These are phyloP conservation scores for Henckelia pumila DNA, from an alignment of 257 asterid genomes.

Conservation along the genomic window DNA sequence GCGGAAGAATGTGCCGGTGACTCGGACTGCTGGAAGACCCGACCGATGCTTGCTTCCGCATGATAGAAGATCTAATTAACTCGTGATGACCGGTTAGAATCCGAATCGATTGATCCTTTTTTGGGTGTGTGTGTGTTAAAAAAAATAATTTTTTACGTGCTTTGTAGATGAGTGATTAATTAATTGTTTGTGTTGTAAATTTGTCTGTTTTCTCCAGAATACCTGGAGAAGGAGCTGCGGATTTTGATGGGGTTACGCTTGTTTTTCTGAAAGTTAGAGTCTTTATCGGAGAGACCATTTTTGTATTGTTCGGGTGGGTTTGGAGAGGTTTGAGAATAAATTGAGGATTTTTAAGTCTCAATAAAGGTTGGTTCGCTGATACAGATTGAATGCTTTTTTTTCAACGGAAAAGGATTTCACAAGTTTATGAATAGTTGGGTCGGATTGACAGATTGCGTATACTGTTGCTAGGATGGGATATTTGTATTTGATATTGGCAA, in stretches of 20 bases:
- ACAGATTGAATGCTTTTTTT: constrained; percentile 22
- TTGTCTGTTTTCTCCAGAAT: background rate
- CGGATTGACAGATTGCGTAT: constrained; percentile 27
- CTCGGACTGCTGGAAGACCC: constrained; percentile 18
- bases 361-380: constrained; percentile 27
- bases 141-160: background rate
- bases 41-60: constrained; percentile 21
- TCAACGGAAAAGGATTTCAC: constrained; percentile 5
- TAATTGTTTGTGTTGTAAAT: background rate
- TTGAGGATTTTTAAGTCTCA: constrained; percentile 21
- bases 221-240: background rate
- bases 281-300: no score
- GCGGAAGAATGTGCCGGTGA: constrained; percentile 24
- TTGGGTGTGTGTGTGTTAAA: no score
- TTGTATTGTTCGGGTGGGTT: constrained; percentile 3
- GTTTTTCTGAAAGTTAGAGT: background rate
- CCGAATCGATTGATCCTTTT: background rate
- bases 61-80: constrained; percentile 26
- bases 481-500: constrained; percentile 16
- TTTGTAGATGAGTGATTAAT: background rate
- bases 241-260: background rate
- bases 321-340: constrained; percentile 28
- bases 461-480: constrained; percentile 16
- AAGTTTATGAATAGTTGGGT: constrained; percentile 29
- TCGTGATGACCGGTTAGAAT: background rate